Conservation (phyloP, 2,329 filamentous ascomycete genomes). For the Anisogramma anomala region DNA sequence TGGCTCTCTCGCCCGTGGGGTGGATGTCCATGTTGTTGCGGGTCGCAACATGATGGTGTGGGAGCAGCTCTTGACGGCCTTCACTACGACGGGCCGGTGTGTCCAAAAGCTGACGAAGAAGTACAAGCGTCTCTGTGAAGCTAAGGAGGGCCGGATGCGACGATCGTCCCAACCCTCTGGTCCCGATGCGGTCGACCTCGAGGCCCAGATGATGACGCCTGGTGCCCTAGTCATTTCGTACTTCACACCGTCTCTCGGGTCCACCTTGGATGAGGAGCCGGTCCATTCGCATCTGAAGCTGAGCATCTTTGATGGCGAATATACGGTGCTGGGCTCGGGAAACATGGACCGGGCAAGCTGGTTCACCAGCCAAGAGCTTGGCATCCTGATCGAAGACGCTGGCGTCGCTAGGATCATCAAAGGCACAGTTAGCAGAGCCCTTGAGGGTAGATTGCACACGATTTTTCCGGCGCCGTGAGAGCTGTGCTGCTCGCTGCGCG, state of each 20-base stretch:
- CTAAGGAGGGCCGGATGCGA: conserved; percentile 14
- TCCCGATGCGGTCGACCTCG: conserved; percentile 25
- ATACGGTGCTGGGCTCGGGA: conserved; percentile 62
- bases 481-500: not conserved
- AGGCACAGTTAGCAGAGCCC: conserved; percentile 21
- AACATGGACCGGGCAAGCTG: conserved; percentile 80
- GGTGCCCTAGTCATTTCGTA: conserved; percentile 49
- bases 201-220: conserved; percentile 27
- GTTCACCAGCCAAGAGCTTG: conserved; percentile 78
- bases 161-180: conserved; percentile 18
- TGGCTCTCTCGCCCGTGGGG: conserved; percentile 49
- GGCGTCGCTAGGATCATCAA: conserved; percentile 23
- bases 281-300: conserved; percentile 70
- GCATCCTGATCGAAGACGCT: conserved; percentile 42
- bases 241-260: conserved; percentile 32
- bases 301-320: conserved; percentile 57
- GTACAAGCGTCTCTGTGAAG: conserved; percentile 27
- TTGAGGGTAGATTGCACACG: conserved; percentile 24
- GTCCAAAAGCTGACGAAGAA: conserved; percentile 46
- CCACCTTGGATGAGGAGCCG: conserved; percentile 39
- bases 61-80: conserved; percentile 71
- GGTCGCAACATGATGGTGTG: conserved; percentile 60
- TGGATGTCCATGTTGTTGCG: conserved; percentile 57
- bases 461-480: conserved; percentile 17
- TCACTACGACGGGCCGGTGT: conserved; percentile 59